Base-by-base conservation (phyloP, 306 rosid genomes). In the Quercus agrifolia region DNA sequence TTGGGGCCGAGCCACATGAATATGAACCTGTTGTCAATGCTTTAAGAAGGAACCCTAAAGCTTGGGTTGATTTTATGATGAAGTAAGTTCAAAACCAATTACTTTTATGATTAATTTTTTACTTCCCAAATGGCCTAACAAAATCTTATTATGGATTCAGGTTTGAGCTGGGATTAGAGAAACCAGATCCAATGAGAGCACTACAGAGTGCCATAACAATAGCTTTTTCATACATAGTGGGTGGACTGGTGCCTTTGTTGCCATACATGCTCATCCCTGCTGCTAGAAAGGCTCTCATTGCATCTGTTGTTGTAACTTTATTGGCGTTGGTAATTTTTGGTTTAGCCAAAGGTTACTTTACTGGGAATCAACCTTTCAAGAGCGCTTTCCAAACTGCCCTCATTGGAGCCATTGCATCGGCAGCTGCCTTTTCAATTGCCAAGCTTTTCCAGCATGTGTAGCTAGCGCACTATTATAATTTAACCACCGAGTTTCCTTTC, bases 31-130 rank as follows among this genome's bases (percentile, higher is more conserved):
- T 92, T 21, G 89, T 94, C 5, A 92, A 49, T 84, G 90, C 98
- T 75, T 91, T 94, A 6, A 83, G 94, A 74, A 92, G 86, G 80
- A 92, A 81, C 0, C 98, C 98, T 46, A 89, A 91, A 77, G 97
- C 98, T 23, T 94, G 97, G 98, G 83, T 94, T 57, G 97, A 94
- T 85, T 94, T 94, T 87, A 94, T 94, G 98, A 94, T 94, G 98
- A 94, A 90, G 98, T 94, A 78, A 89, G 88, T 74, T 64, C 14
- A 30, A 35, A 68, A 68, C 15, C 21, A 35, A 13, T 62, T 13
- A 2, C 28, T 62, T 67, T 15, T 31, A 28, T 27, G 69, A 62
- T 27, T 59, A 28, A 59, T 14, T 19, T 5, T 14, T 64, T 6
- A 30, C 30, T 30, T 64, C 18, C 13, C 54, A 59, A 77, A 30